A percentile compares a stretch with the other conserved stretches of the same genome.
These are phyloP conservation scores for Plasmodium vivax DNA, from an alignment of 169 alveolate species.

Conservation along the genomic window DNA sequence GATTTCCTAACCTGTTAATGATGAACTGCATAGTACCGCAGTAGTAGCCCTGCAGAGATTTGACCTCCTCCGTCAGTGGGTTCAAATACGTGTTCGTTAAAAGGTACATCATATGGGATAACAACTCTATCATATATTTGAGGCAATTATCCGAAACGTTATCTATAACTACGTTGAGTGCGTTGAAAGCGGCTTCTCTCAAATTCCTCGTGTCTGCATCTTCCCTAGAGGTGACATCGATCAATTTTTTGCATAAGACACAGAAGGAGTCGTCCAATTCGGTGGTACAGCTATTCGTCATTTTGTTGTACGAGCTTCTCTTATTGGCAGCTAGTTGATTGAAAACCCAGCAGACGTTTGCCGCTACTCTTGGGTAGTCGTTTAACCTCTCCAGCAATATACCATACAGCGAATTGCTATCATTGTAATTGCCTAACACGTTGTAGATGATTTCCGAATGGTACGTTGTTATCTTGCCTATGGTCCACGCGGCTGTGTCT, in stretches of 20 bases:
- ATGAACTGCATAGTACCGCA: conserved; percentile 86
- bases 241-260: conserved; percentile 81
- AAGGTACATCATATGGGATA: conserved; percentile 76
- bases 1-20: conserved; percentile 78
- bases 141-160: conserved; percentile 79
- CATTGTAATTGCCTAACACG: conserved; percentile 84
- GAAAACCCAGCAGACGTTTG: conserved; percentile 83
- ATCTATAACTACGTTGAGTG: conserved; percentile 79
- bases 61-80: conserved; percentile 75
- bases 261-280: conserved; percentile 80
- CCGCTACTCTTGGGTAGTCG: conserved; percentile 86
- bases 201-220: conserved; percentile 83
- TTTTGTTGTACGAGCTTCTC: conserved; percentile 45
- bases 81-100: conserved; percentile 71
- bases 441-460: conserved; percentile 88
- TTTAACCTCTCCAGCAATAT: conserved; percentile 81
- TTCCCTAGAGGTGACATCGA: conserved; percentile 79
- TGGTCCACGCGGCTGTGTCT: conserved; percentile 96
- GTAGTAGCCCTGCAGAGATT: conserved; percentile 70
- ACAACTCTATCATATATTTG: conserved; percentile 79
- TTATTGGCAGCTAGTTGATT: conserved; percentile 81
- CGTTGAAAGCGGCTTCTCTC: conserved; percentile 80
- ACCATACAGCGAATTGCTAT: conserved; percentile 77
- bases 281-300: conserved; percentile 46
- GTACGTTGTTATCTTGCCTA: conserved; percentile 91